Percentiles rank a stretch among this genome's conserved stretches.
phyloP scores from a whole-genome alignment of 306 rosid species.

The Prinsepia uniflora region DNA sequence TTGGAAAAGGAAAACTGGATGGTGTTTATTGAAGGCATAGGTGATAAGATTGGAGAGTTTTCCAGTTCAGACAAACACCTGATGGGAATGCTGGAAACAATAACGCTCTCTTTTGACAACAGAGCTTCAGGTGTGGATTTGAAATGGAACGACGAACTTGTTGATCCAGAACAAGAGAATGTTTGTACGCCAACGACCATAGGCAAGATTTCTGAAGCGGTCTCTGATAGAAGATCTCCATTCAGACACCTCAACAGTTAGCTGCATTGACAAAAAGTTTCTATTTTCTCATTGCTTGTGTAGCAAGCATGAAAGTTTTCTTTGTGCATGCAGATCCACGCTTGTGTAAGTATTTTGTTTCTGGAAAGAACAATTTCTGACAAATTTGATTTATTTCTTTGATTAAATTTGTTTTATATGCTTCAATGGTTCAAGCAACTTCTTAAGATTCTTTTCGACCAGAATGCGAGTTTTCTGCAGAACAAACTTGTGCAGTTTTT shows the following conservation, averaged over 20 bases:
- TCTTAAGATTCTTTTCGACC: neutral
- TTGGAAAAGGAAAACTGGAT: slow-evolving; percentile 55
- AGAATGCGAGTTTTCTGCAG: neutral
- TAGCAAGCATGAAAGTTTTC: slow-evolving; percentile 9
- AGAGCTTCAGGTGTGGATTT: slow-evolving; percentile 26
- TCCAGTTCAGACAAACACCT: slow-evolving; percentile 43
- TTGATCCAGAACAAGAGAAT: slow-evolving; percentile 41
- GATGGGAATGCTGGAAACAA: slow-evolving; percentile 40
- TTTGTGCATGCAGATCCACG: slow-evolving; percentile 1
- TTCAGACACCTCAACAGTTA: slow-evolving; percentile 58
- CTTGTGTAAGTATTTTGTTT: neutral
- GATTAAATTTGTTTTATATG: neutral
- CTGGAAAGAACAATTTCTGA: neutral
- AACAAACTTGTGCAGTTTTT: neutral
- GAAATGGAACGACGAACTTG: slow-evolving; percentile 31
- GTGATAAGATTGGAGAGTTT: slow-evolving; percentile 46
- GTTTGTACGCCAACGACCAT: slow-evolving; percentile 26
- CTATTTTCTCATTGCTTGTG: neutral
- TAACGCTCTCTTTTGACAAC: slow-evolving; percentile 40
- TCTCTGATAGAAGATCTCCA: slow-evolving; percentile 47
- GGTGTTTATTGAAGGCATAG: slow-evolving; percentile 36
- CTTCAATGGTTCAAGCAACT: neutral
- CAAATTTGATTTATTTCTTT: neutral
- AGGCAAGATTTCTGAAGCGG: slow-evolving; percentile 43
- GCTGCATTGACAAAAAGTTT: neutral